phyloP scores from a whole-genome alignment of 129 eudicot genomes.

The Flaveria robusta region DNA sequence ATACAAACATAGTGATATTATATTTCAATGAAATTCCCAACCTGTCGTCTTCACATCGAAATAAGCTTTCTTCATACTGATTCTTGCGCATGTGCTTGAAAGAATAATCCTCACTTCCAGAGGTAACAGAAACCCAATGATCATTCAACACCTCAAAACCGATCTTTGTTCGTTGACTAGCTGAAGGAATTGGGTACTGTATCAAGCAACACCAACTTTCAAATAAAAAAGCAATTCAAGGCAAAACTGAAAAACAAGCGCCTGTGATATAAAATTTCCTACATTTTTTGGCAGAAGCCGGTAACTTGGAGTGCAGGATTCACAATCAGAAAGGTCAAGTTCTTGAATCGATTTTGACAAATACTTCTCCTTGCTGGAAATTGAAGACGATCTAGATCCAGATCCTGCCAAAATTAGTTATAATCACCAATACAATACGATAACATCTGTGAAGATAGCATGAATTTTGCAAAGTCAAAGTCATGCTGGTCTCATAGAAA shows the following conservation, averaged over 20 bases:
- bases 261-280: constrained; percentile 35
- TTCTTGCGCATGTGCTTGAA: constrained; percentile 99
- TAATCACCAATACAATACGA: constrained; percentile 22
- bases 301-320: constrained; percentile 96
- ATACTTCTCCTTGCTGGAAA: constrained; percentile 64
- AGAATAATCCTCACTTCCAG: constrained; percentile 99
- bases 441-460: constrained; percentile 23
- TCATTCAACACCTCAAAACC: constrained; percentile 89
- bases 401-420: constrained; percentile 24
- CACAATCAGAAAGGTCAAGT: constrained; percentile 94
- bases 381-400: constrained; percentile 23
- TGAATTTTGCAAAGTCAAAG: constrained; percentile 12
- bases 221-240: constrained; percentile 20
- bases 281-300: constrained; percentile 95
- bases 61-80: constrained; percentile 96
- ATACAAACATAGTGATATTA: neutral
- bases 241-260: constrained; percentile 16
- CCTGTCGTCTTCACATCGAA: constrained; percentile 99
- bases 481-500: constrained; percentile 6
- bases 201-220: constrained; percentile 25
- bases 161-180: constrained; percentile 72
- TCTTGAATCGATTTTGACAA: constrained; percentile 86
- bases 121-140: constrained; percentile 98
- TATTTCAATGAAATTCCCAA: constrained; percentile 21
- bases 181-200: constrained; percentile 91